Conservation (phyloP, 257 asterid species). For the Penstemon barbatus region DNA sequence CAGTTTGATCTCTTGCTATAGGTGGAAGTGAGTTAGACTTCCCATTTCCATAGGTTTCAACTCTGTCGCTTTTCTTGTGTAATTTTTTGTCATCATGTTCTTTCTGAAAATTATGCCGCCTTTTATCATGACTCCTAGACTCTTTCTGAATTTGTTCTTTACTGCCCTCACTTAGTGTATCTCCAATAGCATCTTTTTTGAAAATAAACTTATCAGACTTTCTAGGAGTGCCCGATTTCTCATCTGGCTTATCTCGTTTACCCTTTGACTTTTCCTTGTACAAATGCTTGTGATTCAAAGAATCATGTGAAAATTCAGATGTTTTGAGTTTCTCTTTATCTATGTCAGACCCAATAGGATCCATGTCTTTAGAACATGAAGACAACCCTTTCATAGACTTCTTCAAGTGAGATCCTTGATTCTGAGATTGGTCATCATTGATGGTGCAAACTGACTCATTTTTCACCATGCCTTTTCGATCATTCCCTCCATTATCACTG, state of each 20-base stretch:
- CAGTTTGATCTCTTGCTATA: constrained; percentile 57
- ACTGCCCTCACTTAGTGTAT: constrained; percentile 40
- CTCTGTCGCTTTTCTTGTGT: constrained; percentile 46
- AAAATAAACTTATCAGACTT: constrained; percentile 47
- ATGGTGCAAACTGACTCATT: constrained; percentile 41
- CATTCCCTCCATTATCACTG: constrained; percentile 45
- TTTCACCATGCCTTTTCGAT: constrained; percentile 37
- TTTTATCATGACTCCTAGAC: constrained; percentile 29
- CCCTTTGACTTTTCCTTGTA: constrained; percentile 61
- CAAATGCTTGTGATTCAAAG: constrained; percentile 38
- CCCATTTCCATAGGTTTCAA: constrained; percentile 52
- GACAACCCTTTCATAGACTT: constrained; percentile 57
- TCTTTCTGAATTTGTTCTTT: too few species aligned
- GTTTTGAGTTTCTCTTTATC: constrained; percentile 46
- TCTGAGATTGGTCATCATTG: constrained; percentile 39
- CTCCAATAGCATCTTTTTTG: constrained; percentile 59
- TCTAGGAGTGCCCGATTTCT: constrained; percentile 48
- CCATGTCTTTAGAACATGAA: constrained; percentile 64
- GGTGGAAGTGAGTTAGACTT: constrained; percentile 80
- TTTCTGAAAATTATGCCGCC: constrained; percentile 42
- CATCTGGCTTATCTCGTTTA: constrained; percentile 56
- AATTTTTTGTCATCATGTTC: constrained; percentile 52
- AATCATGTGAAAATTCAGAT: constrained; percentile 46
- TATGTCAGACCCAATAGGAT: constrained; percentile 48
- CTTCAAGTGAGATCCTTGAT: constrained; percentile 45